Evolutionary conservation across 1,284 basidiomycete genomes (phyloP).

Genomic region (Puccinia coronata): DNA sequence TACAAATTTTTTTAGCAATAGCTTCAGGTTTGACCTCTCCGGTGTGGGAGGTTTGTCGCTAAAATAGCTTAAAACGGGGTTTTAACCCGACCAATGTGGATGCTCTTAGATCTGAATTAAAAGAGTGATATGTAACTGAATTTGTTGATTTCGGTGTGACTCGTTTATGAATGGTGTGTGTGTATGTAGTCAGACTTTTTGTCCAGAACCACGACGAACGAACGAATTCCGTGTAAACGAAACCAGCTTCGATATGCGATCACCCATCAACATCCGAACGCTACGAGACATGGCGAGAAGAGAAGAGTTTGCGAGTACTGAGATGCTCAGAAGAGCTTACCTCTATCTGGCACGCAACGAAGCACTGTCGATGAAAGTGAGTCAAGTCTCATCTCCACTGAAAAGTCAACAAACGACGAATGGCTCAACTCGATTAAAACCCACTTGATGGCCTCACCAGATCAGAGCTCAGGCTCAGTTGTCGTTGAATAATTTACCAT

Average conservation of each 20-base stretch:
- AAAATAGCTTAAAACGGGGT: no score
- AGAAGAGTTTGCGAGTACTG: constrained; percentile 38
- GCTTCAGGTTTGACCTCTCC: no score
- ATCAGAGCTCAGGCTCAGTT: constrained; percentile 48
- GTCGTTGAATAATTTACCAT: constrained; percentile 46
- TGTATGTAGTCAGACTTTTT: no score
- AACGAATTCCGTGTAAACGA: neutral
- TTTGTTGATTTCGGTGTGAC: no score
- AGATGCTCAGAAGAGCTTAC: constrained; percentile 36
- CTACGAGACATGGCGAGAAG: constrained; percentile 39
- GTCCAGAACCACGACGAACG: neutral
- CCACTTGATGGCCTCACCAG: neutral
- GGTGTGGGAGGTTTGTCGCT: no score
- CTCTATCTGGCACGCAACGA: constrained; percentile 42
- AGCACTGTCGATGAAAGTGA: constrained; percentile 46
- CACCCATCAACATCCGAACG: constrained; percentile 49
- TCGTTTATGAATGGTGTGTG: no score
- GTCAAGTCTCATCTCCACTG: neutral
- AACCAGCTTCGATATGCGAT: no score
- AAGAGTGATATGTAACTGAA: no score
- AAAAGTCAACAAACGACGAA: neutral
- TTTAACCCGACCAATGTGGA: no score
- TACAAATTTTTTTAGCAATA: no score
- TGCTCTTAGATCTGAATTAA: no score
- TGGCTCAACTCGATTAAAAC: neutral